A percentile compares a stretch with the other conserved stretches of the same genome.
phyloP scores from a whole-genome alignment of 169 alveolate genomes.

The Perkinsus marinus region DNA sequence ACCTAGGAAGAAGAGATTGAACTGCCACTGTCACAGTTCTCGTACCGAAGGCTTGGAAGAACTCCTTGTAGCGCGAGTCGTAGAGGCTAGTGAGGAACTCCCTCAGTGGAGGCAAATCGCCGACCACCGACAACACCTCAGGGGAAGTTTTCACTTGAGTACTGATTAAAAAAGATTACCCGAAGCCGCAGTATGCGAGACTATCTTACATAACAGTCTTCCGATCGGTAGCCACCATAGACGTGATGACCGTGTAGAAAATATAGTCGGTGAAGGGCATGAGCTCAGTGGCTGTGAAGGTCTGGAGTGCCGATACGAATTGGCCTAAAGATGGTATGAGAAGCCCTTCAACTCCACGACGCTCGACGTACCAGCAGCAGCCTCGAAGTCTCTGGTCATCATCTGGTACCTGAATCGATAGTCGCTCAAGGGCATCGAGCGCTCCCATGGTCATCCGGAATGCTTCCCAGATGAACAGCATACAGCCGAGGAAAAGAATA shows the following conservation, averaged over 20 bases:
- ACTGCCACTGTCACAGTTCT: not conserved
- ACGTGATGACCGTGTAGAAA: conserved; percentile 70
- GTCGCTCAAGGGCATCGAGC: not conserved
- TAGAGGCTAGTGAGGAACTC: conserved; percentile 63
- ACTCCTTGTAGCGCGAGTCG: conserved; percentile 70
- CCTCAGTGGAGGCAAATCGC: conserved; percentile 64
- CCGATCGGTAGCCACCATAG: conserved; percentile 36
- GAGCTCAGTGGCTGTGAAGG: conserved; percentile 85
- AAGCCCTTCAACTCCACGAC: conserved; percentile 28
- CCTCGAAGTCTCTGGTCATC: conserved; percentile 31
- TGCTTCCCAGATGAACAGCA: too few relatives aligned
- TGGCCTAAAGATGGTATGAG: conserved; percentile 17
- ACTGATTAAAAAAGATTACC: conserved; percentile 32
- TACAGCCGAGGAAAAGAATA: too few relatives aligned
- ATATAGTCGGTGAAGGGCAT: conserved; percentile 76
- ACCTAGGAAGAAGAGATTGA: conserved; percentile 7
- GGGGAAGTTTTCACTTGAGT: conserved; percentile 67
- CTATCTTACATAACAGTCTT: not conserved
- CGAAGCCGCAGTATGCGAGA: not conserved
- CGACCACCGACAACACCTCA: conserved; percentile 73
- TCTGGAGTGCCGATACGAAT: conserved; percentile 69
- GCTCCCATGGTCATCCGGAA: too few relatives aligned
- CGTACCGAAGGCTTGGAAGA: conserved; percentile 57
- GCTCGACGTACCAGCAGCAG: conserved; percentile 37
- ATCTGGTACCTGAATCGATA: not conserved